These are phyloP conservation scores for Sordaria brevicollis DNA, from an alignment of 495 filamentous ascomycete genomes.

Conservation along the genomic window DNA sequence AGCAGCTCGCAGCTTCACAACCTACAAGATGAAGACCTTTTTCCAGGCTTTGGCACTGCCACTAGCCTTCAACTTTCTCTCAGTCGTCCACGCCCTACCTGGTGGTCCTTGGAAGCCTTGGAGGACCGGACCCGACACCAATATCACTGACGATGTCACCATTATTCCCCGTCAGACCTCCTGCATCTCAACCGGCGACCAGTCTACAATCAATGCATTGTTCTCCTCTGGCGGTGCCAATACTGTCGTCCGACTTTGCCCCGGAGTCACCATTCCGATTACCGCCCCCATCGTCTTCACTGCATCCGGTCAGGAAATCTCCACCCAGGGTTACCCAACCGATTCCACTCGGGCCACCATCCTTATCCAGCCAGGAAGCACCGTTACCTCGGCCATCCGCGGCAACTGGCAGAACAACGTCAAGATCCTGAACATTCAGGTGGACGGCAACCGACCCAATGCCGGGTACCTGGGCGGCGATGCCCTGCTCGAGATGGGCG, in stretches of 20 bases:
- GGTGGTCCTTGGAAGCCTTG: background rate
- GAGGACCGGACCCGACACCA: background rate
- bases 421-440: constrained; percentile 2
- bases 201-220: background rate
- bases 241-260: constrained; percentile 7
- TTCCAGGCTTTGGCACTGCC: background rate
- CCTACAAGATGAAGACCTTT: background rate
- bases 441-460: constrained; percentile 11
- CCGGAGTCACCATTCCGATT: constrained; percentile 1
- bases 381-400: constrained; percentile 2
- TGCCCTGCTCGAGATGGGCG: constrained; percentile 9
- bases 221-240: constrained; percentile 3
- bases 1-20: background rate
- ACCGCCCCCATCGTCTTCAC: constrained; percentile 7
- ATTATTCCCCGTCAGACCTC: background rate
- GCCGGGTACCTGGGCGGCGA: constrained; percentile 3
- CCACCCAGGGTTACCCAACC: constrained; percentile 8
- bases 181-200: constrained; percentile 17
- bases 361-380: constrained; percentile 4
- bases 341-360: constrained; percentile 8
- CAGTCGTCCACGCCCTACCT: background rate
- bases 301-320: constrained; percentile 6
- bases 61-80: background rate
- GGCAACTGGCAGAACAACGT: constrained; percentile 2
- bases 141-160: background rate